Evolutionary conservation across 2,329 filamentous ascomycete species (phyloP).

Genomic region (Paraphaeosphaeria sporulosa): DNA sequence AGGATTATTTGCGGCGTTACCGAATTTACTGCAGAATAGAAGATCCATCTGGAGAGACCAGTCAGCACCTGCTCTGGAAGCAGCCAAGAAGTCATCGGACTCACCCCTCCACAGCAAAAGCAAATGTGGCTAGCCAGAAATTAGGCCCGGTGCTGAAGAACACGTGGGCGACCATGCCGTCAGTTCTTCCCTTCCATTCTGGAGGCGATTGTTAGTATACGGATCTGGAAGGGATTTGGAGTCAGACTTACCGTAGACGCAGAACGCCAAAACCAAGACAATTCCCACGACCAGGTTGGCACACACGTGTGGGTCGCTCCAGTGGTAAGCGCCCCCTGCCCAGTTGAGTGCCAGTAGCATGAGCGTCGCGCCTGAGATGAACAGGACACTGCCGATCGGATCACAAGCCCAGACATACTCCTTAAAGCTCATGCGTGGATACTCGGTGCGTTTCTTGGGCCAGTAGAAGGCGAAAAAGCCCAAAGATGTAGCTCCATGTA

Average conservation of each 20-base stretch:
- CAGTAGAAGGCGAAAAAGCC: constrained; percentile 55
- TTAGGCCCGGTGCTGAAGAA: constrained; percentile 64
- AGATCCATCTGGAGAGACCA: constrained; percentile 56
- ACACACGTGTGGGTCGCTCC: constrained; percentile 35
- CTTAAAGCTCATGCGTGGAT: constrained; percentile 33
- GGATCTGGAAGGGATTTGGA: accelerated
- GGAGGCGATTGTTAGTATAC: background rate
- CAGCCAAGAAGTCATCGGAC: background rate
- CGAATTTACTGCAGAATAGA: constrained; percentile 49
- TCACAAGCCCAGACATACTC: constrained; percentile 41
- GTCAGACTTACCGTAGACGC: constrained; percentile 33
- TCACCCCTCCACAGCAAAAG: constrained; percentile 64
- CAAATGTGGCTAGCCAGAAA: constrained; percentile 63
- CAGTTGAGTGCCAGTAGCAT: constrained; percentile 41
- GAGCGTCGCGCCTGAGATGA: constrained; percentile 35
- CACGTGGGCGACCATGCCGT: constrained; percentile 64
- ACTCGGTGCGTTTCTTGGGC: constrained; percentile 40
- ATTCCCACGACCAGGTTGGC: constrained; percentile 34
- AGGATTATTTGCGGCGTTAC: constrained; percentile 43
- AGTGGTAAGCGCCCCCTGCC: constrained; percentile 38
- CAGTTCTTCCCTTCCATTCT: constrained; percentile 64
- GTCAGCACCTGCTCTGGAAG: background rate
- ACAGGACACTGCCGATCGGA: constrained; percentile 36
- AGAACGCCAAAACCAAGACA: constrained; percentile 34
- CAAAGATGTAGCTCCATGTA: constrained; percentile 58